Evolutionary conservation across 345 rosid species (phyloP).

Genomic region (Punica granatum): DNA sequence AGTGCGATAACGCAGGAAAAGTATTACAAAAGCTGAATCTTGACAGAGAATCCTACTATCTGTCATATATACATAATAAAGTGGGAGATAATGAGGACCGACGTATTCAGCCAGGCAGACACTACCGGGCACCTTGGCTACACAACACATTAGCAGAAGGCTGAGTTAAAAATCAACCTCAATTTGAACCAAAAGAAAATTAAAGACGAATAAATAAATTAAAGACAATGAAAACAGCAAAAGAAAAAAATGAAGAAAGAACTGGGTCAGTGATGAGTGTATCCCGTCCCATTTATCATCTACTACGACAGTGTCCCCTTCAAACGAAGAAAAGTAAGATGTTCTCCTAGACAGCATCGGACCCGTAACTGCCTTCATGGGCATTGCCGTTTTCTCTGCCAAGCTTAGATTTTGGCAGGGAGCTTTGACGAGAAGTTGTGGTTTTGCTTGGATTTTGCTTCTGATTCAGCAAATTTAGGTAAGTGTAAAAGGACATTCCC

Average conservation of each 20-base stretch:
- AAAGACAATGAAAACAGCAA: not conserved
- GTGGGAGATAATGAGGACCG: not conserved
- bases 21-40: not conserved
- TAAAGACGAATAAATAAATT: not conserved
- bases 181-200: not conserved
- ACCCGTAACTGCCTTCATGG: conserved; percentile 21
- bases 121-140: not conserved
- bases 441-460: conserved; percentile 34
- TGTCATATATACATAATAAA: not conserved
- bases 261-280: not conserved
- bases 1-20: not conserved
- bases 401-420: conserved; percentile 37
- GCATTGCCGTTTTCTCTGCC: conserved; percentile 34
- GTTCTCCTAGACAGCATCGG: conserved; percentile 10
- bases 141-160: not conserved
- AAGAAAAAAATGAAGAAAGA: not conserved
- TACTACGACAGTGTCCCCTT: not conserved
- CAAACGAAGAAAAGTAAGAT: not conserved
- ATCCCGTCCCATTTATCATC: not conserved
- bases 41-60: not conserved
- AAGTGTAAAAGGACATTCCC: conserved; percentile 57
- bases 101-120: not conserved
- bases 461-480: conserved; percentile 33
- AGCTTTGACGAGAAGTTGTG: conserved; percentile 12
- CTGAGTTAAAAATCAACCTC: not conserved